A percentile compares a stretch with the other conserved stretches of the same genome.
phyloP scores from a whole-genome alignment of 2,329 filamentous ascomycete genomes.

The Cladophialophora exuberans region DNA sequence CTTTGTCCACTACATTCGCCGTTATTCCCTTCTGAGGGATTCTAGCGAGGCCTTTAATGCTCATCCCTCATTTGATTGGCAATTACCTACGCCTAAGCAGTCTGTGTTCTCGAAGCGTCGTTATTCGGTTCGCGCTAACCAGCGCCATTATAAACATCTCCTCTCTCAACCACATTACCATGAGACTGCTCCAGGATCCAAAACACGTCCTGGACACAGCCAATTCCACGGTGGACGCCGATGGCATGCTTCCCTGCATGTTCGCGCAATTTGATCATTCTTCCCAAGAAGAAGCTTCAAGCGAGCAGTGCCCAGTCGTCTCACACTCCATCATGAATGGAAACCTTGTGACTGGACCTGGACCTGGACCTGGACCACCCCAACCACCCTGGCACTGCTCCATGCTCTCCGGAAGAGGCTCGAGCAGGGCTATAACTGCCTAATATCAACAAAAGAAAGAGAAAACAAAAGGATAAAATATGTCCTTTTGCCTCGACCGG shows the following conservation, averaged over 20 bases:
- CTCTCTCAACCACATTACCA: no score
- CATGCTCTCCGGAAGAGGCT: neutral
- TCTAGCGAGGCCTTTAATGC: constrained; percentile 8
- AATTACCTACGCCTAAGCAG: constrained; percentile 3
- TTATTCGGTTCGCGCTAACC: neutral
- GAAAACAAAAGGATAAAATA: neutral
- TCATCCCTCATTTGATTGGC: neutral
- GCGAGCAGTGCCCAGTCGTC: no score
- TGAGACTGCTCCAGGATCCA: no score
- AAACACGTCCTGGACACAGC: no score
- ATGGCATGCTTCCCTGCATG: no score
- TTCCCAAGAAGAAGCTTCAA: no score
- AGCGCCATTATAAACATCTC: no score
- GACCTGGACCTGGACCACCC: neutral
- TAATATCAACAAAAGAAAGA: constrained; percentile 4
- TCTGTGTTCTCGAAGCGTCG: neutral
- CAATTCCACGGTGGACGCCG: no score
- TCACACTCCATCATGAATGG: no score
- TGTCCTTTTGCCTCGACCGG: constrained; percentile 3
- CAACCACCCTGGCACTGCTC: neutral
- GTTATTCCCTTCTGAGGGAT: constrained; percentile 1
- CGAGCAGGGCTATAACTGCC: constrained; percentile 3
- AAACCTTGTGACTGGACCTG: no score
- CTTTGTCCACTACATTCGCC: neutral
- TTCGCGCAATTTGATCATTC: no score